phyloP scores from a whole-genome alignment of 371 early-diverging fungal species.

The Apophysomyces variabilis region DNA sequence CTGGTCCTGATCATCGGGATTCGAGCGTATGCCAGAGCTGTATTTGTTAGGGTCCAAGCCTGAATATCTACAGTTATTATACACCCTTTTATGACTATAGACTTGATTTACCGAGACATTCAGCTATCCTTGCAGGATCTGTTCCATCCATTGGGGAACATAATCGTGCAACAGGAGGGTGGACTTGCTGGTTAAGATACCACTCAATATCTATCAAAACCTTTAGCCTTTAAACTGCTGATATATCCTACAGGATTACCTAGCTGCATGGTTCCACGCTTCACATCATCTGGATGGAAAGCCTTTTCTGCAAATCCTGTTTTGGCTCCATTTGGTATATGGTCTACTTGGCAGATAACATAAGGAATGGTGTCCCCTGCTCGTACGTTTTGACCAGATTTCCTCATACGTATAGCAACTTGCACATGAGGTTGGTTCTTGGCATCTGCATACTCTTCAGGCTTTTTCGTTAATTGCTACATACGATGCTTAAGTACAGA shows the following conservation, averaged over 20 bases:
- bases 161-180: constrained; percentile 94
- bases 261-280: constrained; percentile 59
- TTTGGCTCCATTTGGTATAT: constrained; percentile 39
- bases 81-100: background rate
- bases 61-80: constrained; percentile 11
- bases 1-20: constrained; percentile 49
- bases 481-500: background rate
- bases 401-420: constrained; percentile 90
- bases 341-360: constrained; percentile 84
- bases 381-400: constrained; percentile 71
- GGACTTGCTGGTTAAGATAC: constrained; percentile 96
- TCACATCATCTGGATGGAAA: constrained; percentile 91
- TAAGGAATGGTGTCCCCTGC: constrained; percentile 97
- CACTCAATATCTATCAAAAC: constrained; percentile 83
- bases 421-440: constrained; percentile 96
- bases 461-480: constrained; percentile 89
- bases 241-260: constrained; percentile 39
- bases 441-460: constrained; percentile 91
- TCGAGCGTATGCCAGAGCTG: constrained; percentile 27
- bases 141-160: constrained; percentile 92
- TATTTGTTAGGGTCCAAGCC: constrained; percentile 76
- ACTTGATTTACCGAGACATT: constrained; percentile 73
- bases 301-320: constrained; percentile 79
- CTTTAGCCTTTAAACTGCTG: background rate
- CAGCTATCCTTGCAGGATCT: constrained; percentile 78